Percentiles rank a stretch among this genome's conserved stretches.
phyloP scores from a whole-genome alignment of 345 rosid species.

The Eucalyptus lansdowneana region DNA sequence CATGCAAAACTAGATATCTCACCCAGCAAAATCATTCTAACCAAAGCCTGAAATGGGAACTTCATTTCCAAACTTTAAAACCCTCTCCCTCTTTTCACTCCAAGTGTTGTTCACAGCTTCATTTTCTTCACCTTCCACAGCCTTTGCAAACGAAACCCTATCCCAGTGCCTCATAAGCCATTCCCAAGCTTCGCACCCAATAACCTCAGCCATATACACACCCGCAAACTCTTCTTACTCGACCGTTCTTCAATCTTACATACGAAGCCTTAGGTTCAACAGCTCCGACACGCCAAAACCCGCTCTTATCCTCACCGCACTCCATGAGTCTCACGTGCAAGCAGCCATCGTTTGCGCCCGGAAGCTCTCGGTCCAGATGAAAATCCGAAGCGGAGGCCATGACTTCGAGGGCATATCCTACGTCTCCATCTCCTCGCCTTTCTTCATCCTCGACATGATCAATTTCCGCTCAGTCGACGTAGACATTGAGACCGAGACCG shows the following conservation, averaged over 20 bases:
- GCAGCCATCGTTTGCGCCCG: constrained; percentile 5
- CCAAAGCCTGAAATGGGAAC: neutral
- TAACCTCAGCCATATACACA: constrained; percentile 2
- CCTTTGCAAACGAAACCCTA: neutral
- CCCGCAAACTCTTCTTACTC: neutral
- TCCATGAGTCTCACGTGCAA: constrained; percentile 5
- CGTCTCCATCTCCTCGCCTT: constrained; percentile 1
- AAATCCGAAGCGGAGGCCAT: constrained; percentile 24
- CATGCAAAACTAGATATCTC: neutral
- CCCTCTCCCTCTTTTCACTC: neutral
- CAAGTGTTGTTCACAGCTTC: neutral
- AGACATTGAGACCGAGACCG: neutral
- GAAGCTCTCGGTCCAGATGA: neutral
- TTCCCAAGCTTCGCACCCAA: constrained; percentile 5
- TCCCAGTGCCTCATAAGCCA: neutral
- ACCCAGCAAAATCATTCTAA: neutral
- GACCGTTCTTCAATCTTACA: constrained; percentile 3
- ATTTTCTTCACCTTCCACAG: neutral
- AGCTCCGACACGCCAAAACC: constrained; percentile 26
- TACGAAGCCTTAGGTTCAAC: constrained; percentile 22
- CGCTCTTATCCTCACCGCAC: constrained; percentile 11
- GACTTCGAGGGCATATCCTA: constrained; percentile 13
- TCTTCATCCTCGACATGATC: constrained; percentile 3
- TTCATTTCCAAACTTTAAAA: neutral
- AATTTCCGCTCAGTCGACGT: neutral